These are phyloP conservation scores for Apophysomyces trapeziformis DNA, from an alignment of 371 early-diverging fungal genomes.

Conservation along the genomic window DNA sequence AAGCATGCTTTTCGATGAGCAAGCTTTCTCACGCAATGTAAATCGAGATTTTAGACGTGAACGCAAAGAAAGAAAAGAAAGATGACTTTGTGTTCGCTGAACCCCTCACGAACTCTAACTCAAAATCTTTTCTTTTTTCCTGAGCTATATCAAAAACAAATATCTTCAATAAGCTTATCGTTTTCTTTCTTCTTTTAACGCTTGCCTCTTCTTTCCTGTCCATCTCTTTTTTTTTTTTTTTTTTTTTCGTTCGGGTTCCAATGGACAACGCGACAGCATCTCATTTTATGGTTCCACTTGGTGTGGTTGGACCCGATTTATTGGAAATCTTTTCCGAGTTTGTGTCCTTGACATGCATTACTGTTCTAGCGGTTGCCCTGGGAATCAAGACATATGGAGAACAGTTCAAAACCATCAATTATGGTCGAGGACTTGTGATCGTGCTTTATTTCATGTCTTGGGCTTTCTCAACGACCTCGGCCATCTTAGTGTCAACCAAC, in stretches of 20 bases:
- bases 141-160: neutral
- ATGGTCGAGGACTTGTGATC: slow-evolving; percentile 23
- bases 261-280: slow-evolving; percentile 3
- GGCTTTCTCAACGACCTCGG: slow-evolving; percentile 23
- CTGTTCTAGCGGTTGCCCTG: slow-evolving; percentile 17
- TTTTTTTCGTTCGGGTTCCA: neutral
- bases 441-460: slow-evolving; percentile 22
- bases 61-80: too few species aligned
- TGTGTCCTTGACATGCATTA: slow-evolving; percentile 24
- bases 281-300: slow-evolving; percentile 1
- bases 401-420: slow-evolving; percentile 18
- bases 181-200: neutral
- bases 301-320: slow-evolving; percentile 19
- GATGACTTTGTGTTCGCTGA: too few species aligned
- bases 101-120: neutral
- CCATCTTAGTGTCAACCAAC: slow-evolving; percentile 27
- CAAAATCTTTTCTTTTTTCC: neutral
- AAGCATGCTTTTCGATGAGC: too few species aligned
- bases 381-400: slow-evolving; percentile 26
- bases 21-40: too few species aligned
- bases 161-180: neutral
- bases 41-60: too few species aligned
- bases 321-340: slow-evolving; percentile 26
- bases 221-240: neutral
- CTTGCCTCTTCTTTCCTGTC: neutral